These are phyloP conservation scores for Fonsecaea pugnacius DNA, from an alignment of 2,329 filamentous ascomycete species.

Conservation along the genomic window DNA sequence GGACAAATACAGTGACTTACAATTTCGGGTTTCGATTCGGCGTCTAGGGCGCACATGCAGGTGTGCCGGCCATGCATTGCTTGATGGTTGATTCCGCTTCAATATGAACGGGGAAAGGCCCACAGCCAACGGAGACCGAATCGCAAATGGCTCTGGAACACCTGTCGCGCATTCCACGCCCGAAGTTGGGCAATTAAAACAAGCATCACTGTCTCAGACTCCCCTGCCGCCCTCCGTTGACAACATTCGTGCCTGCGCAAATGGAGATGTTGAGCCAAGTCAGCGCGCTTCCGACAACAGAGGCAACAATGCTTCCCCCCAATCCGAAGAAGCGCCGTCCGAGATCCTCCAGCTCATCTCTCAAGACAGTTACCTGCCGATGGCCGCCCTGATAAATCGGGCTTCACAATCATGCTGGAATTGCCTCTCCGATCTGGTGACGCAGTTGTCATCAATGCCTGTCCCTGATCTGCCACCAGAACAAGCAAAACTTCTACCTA, in stretches of 20 bases:
- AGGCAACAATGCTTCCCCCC: constrained; percentile 4
- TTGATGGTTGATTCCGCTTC: constrained; percentile 31
- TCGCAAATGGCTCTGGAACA: constrained; percentile 30
- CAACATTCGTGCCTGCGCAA: constrained; percentile 5
- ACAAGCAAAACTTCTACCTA: constrained; percentile 23
- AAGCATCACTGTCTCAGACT: constrained; percentile 4
- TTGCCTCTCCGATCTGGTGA: constrained; percentile 71
- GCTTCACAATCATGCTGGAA: constrained; percentile 84
- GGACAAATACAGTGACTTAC: constrained; percentile 2
- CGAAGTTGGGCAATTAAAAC: constrained; percentile 16
- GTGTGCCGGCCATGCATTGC: constrained; percentile 33
- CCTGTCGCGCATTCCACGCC: constrained; percentile 11
- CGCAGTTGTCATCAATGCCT: constrained; percentile 71
- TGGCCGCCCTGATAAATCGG: constrained; percentile 75
- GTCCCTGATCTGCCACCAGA: constrained; percentile 55
- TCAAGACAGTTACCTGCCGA: constrained; percentile 58
- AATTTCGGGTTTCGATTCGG: constrained; percentile 12
- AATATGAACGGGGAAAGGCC: constrained; percentile 37
- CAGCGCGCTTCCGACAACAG: constrained; percentile 8
- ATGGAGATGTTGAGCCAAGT: constrained; percentile 20
- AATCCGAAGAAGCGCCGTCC: constrained; percentile 19
- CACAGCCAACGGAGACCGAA: constrained; percentile 30
- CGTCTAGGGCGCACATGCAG: constrained; percentile 23
- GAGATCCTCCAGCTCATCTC: constrained; percentile 33
- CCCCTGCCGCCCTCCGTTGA: constrained; percentile 6